Evolutionary conservation across 768 basidiomycete genomes (phyloP).

Genomic region (Russula earlei): DNA sequence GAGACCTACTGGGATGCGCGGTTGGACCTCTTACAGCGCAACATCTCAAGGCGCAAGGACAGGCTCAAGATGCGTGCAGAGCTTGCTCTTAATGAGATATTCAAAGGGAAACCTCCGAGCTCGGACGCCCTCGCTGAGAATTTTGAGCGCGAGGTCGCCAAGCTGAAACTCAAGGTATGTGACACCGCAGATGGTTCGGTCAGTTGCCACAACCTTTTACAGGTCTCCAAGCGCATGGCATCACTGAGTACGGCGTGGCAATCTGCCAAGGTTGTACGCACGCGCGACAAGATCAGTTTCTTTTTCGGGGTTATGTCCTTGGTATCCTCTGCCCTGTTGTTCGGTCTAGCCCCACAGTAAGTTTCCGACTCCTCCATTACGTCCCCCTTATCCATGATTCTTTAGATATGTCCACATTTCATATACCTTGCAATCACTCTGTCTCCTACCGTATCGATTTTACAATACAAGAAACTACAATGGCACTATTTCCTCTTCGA

Average conservation of each 20-base stretch:
- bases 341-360: slow-evolving; percentile 81
- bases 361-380: slow-evolving; percentile 25
- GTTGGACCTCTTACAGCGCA: slow-evolving; percentile 72
- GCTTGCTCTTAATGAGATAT: slow-evolving; percentile 42
- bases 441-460: slow-evolving; percentile 73
- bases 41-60: slow-evolving; percentile 80
- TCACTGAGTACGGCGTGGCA: slow-evolving; percentile 81
- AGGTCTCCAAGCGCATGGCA: slow-evolving; percentile 78
- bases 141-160: slow-evolving; percentile 77
- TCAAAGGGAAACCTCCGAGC: slow-evolving; percentile 55
- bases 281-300: slow-evolving; percentile 81
- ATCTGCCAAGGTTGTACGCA: slow-evolving; percentile 78
- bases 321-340: slow-evolving; percentile 73
- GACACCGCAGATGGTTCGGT: neutral
- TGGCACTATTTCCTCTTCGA: slow-evolving; percentile 96
- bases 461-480: slow-evolving; percentile 86
- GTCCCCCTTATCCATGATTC: slow-evolving; percentile 17
- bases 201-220: neutral
- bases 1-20: slow-evolving; percentile 95
- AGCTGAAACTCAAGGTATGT: slow-evolving; percentile 76
- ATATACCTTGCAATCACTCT: slow-evolving; percentile 70
- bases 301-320: slow-evolving; percentile 91
- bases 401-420: slow-evolving; percentile 78
- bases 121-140: slow-evolving; percentile 65
- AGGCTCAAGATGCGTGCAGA: slow-evolving; percentile 75